Conservation (phyloP, 352 stramenopile species). For the Globisporangium mamillatum region DNA sequence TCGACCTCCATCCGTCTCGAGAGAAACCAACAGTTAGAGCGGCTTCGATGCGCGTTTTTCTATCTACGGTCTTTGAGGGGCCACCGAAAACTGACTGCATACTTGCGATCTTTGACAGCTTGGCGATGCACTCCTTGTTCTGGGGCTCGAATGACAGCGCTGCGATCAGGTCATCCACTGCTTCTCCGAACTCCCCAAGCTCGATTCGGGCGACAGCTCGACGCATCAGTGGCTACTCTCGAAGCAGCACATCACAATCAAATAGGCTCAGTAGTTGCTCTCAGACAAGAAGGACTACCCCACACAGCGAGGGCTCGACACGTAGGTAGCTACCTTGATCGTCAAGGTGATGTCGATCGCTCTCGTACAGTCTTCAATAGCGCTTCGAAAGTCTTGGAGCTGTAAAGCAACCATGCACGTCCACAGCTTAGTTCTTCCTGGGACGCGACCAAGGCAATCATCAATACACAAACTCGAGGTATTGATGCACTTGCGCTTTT, state of each 20-base stretch:
- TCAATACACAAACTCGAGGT: too few species aligned
- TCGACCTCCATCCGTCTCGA: slow-evolving; percentile 40
- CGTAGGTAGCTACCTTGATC: slow-evolving; percentile 39
- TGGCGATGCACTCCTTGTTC: slow-evolving; percentile 50
- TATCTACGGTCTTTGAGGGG: neutral
- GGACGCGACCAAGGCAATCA: too few species aligned
- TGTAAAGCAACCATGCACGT: slow-evolving; percentile 13
- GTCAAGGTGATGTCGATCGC: slow-evolving; percentile 40
- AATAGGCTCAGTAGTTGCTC: neutral
- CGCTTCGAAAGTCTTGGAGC: slow-evolving; percentile 37
- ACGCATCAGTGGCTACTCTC: slow-evolving; percentile 48
- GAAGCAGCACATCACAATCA: neutral
- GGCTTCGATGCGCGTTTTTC: slow-evolving; percentile 27
- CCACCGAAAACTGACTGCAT: neutral
- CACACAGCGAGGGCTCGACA: too few species aligned
- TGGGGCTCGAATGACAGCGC: slow-evolving; percentile 44
- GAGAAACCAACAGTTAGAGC: slow-evolving; percentile 27
- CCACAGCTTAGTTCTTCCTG: neutral
- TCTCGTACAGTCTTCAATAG: slow-evolving; percentile 43
- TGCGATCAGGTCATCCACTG: slow-evolving; percentile 39
- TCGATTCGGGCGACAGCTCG: slow-evolving; percentile 44
- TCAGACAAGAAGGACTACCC: neutral
- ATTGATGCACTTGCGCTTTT: neutral
- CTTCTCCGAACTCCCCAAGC: slow-evolving; percentile 20
- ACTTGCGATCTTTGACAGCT: slow-evolving; percentile 31